phyloP scores from a whole-genome alignment of 352 stramenopile species.

The Globisporangium splendens region DNA sequence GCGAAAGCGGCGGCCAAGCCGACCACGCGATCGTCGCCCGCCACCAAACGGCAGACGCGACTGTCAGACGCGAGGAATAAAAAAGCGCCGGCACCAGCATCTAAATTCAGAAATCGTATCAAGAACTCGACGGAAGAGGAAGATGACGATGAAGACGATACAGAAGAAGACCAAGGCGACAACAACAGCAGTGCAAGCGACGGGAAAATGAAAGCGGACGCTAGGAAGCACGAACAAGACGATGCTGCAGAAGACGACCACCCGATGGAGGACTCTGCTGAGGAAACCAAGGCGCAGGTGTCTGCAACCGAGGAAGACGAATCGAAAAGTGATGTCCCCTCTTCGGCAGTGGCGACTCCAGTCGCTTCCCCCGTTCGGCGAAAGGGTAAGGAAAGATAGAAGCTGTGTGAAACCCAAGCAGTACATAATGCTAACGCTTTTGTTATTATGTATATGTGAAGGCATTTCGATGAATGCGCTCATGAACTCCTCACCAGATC shows the following conservation, averaged over 20 bases:
- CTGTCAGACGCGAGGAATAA: slow-evolving; percentile 14
- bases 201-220: slow-evolving; percentile 22
- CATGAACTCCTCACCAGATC: slow-evolving; percentile 41
- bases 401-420: background rate
- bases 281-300: background rate
- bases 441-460: background rate
- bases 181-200: slow-evolving; percentile 19
- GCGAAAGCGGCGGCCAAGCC: slow-evolving; percentile 20
- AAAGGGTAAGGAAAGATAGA: slow-evolving; percentile 16
- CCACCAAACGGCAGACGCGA: slow-evolving; percentile 19
- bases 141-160: slow-evolving; percentile 20
- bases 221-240: slow-evolving; percentile 6
- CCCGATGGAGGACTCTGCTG: background rate
- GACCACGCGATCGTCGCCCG: slow-evolving; percentile 20
- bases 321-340: slow-evolving; percentile 21
- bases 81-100: slow-evolving; percentile 1
- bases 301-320: slow-evolving; percentile 22
- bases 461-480: slow-evolving; percentile 56
- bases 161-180: slow-evolving; percentile 14
- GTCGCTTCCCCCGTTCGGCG: slow-evolving; percentile 36
- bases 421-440: background rate
- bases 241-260: slow-evolving; percentile 13
- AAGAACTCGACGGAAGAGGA: slow-evolving; percentile 9
- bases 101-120: slow-evolving; percentile 19
- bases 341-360: slow-evolving; percentile 19